Percentiles rank a stretch among this genome's conserved stretches.
Evolutionary conservation across 1,284 basidiomycete genomes (phyloP).

Genomic region (Ceratobasidium sp.): DNA sequence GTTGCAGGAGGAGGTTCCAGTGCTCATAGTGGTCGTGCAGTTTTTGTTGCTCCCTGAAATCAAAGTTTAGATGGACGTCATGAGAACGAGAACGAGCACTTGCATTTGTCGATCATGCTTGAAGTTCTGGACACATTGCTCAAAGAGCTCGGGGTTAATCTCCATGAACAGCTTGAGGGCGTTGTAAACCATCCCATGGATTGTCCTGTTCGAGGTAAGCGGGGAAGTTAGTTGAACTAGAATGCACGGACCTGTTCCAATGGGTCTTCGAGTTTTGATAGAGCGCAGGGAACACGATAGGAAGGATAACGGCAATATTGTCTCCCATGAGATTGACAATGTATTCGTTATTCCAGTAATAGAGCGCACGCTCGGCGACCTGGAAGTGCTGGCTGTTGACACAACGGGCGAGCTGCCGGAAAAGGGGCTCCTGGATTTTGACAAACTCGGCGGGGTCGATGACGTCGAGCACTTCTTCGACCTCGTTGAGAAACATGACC

Average conservation of each 20-base stretch:
- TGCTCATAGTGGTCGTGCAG: conserved; percentile 82
- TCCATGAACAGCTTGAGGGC: conserved; percentile 99
- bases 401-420: conserved; percentile 95
- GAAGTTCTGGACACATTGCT: conserved; percentile 93
- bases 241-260: conserved; percentile 88
- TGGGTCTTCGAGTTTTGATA: conserved; percentile 97
- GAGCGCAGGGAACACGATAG: conserved; percentile 97
- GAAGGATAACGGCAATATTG: conserved; percentile 88
- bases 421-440: conserved; percentile 94
- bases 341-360: conserved; percentile 99
- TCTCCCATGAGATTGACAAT: conserved; percentile 99
- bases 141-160: conserved; percentile 96
- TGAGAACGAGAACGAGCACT: conserved; percentile 53
- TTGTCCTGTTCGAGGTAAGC: conserved; percentile 71
- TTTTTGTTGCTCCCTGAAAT: conserved; percentile 80
- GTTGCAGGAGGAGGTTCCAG: conserved; percentile 83
- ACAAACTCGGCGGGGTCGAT: conserved; percentile 97
- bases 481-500: conserved; percentile 99
- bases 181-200: conserved; percentile 99
- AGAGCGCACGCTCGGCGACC: conserved; percentile 91
- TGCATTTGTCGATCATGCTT: conserved; percentile 88
- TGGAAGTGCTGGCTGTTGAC: conserved; percentile 99
- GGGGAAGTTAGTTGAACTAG: conserved; percentile 16
- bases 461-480: conserved; percentile 98
- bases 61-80: conserved; percentile 36